Evolutionary conservation across 139 green algal species (phyloP).

Genomic region (Coelastrella sp.): DNA sequence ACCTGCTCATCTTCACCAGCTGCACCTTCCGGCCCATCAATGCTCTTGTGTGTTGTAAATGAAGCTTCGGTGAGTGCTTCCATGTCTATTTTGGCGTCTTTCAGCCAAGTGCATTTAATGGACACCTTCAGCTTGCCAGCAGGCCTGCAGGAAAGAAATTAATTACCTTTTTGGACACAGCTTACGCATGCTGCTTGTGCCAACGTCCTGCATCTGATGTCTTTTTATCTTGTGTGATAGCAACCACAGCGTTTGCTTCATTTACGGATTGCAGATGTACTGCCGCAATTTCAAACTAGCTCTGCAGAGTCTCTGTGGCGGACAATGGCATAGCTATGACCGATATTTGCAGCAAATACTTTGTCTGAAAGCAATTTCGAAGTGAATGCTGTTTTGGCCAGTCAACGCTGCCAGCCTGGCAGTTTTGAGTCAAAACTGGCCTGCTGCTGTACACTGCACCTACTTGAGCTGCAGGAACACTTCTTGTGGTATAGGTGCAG

Average conservation of each 20-base stretch:
- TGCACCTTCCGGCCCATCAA: neutral
- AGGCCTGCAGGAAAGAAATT: constrained; percentile 52
- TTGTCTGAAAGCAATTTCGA: too few relatives aligned
- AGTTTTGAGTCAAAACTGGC: too few relatives aligned
- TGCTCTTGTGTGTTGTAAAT: constrained; percentile 42
- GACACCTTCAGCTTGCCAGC: constrained; percentile 67
- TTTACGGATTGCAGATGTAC: too few relatives aligned
- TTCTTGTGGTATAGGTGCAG: constrained; percentile 59
- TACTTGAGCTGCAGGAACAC: constrained; percentile 66
- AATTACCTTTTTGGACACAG: too few relatives aligned
- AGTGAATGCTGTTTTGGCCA: neutral
- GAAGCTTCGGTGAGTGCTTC: constrained; percentile 45
- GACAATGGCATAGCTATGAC: too few relatives aligned
- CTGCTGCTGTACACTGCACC: constrained; percentile 5
- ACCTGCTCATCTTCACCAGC: constrained; percentile 36
- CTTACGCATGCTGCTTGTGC: too few relatives aligned
- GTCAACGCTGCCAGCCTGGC: neutral
- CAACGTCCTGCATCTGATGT: too few relatives aligned
- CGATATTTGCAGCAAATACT: too few relatives aligned
- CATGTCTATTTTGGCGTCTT: constrained; percentile 43
- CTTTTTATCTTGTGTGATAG: too few relatives aligned
- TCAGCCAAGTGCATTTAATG: constrained; percentile 62
- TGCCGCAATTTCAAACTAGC: too few relatives aligned
- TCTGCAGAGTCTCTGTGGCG: too few relatives aligned
- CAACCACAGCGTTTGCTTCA: too few relatives aligned